Percentiles rank a stretch among this genome's conserved stretches.
phyloP scores from a whole-genome alignment of 1,284 basidiomycete genomes.

The Sporisorium scitamineum region DNA sequence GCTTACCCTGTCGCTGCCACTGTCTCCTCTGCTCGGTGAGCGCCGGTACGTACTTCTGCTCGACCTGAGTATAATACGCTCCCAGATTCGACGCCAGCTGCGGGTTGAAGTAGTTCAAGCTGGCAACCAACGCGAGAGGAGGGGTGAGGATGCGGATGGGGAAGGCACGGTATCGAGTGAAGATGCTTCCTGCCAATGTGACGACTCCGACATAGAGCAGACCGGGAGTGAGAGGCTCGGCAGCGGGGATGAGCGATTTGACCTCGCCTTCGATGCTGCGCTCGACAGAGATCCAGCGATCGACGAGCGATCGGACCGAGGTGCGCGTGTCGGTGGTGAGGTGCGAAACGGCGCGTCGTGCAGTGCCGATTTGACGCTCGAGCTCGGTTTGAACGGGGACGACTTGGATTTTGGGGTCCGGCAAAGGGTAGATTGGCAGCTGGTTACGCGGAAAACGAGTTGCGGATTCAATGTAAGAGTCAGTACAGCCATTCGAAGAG shows the following conservation, averaged over 20 bases:
- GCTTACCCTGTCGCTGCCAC: slow-evolving; percentile 7
- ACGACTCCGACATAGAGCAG: slow-evolving; percentile 79
- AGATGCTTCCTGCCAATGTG: slow-evolving; percentile 84
- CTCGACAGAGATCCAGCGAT: slow-evolving; percentile 63
- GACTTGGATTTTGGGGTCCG: slow-evolving; percentile 45
- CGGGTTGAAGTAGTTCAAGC: slow-evolving; percentile 67
- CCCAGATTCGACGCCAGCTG: slow-evolving; percentile 59
- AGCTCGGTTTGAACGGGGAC: slow-evolving; percentile 60
- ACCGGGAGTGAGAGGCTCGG: slow-evolving; percentile 86
- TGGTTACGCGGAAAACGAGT: not conserved
- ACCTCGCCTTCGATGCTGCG: slow-evolving; percentile 73
- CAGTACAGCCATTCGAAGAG: no score
- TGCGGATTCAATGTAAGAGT: not conserved
- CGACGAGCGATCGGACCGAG: slow-evolving; percentile 40
- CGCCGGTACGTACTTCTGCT: slow-evolving; percentile 45
- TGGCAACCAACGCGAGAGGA: slow-evolving; percentile 56
- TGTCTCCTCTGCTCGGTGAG: slow-evolving; percentile 48
- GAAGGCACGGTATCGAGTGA: slow-evolving; percentile 79
- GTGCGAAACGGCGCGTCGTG: slow-evolving; percentile 45
- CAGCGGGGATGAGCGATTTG: slow-evolving; percentile 81
- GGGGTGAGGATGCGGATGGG: slow-evolving; percentile 67
- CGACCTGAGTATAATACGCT: slow-evolving; percentile 57
- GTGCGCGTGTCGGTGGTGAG: slow-evolving; percentile 38
- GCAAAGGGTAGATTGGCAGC: slow-evolving; percentile 58
- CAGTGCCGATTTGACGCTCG: slow-evolving; percentile 57